Evolutionary conservation across 1,284 basidiomycete genomes (phyloP).

Genomic region (Moniliella sp.): DNA sequence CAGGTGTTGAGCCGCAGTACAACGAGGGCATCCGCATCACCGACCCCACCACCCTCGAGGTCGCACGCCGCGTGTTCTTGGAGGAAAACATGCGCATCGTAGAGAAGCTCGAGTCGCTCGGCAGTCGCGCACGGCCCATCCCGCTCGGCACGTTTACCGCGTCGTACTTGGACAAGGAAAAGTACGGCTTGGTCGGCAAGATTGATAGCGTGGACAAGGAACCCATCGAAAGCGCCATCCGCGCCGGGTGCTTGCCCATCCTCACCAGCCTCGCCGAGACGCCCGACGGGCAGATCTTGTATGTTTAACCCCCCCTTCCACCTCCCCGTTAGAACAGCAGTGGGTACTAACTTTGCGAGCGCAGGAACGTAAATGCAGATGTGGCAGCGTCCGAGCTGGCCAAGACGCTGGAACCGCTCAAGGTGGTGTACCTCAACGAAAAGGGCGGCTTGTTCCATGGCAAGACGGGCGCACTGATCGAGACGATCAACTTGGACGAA

Average conservation of each 20-base stretch:
- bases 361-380: constrained; percentile 29
- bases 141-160: constrained; percentile 30
- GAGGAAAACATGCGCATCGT: constrained; percentile 32
- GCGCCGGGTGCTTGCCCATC: constrained; percentile 32
- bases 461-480: constrained; percentile 45
- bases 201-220: constrained; percentile 33
- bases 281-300: constrained; percentile 30
- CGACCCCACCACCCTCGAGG: constrained; percentile 29
- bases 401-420: constrained; percentile 39
- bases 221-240: constrained; percentile 32
- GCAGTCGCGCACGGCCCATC: constrained; percentile 30
- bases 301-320: background rate
- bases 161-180: constrained; percentile 31
- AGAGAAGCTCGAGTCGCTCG: constrained; percentile 32
- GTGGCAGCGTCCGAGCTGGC: constrained; percentile 31
- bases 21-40: constrained; percentile 34
- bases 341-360: background rate
- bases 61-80: constrained; percentile 30
- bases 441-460: constrained; percentile 96
- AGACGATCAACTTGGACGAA: constrained; percentile 92
- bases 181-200: constrained; percentile 33
- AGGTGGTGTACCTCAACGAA: constrained; percentile 95
- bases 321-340: background rate
- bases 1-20: constrained; percentile 32
- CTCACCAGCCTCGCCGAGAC: constrained; percentile 29